Evolutionary conservation across 164 flowering plant species (phyloP).

Genomic region (Chloranthus sessilifolius): DNA sequence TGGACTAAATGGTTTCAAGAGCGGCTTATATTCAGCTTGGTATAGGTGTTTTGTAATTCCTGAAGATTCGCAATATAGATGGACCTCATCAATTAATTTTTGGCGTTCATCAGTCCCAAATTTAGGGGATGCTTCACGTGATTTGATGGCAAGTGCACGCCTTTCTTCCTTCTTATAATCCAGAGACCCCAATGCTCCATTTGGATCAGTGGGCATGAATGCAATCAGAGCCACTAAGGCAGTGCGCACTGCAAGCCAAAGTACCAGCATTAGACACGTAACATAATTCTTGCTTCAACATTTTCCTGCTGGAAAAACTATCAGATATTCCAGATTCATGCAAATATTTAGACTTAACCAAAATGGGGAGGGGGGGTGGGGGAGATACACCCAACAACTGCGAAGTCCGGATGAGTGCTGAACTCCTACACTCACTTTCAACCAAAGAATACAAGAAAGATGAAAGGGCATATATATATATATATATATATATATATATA

Average conservation of each 20-base stretch:
- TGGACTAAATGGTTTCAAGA: no score
- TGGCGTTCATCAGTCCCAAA: constrained; percentile 85
- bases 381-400: no score
- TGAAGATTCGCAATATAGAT: no score
- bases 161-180: constrained; percentile 90
- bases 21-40: no score
- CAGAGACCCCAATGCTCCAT: constrained; percentile 90
- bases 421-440: no score
- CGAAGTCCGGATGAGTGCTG: no score
- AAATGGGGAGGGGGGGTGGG: no score
- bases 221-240: constrained; percentile 96
- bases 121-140: constrained; percentile 81
- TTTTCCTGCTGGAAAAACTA: neutral
- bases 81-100: constrained; percentile 89
- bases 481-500: no score
- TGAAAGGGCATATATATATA: no score
- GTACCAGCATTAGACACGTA: constrained; percentile 3
- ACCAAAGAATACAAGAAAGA: no score
- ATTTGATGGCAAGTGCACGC: constrained; percentile 74
- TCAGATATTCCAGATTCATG: neutral
- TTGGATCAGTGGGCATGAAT: constrained; percentile 95
- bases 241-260: constrained; percentile 66
- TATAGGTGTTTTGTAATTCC: no score
- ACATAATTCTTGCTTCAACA: neutral
- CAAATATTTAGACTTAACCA: neutral